Percentiles rank a stretch among this genome's conserved stretches.
These are phyloP conservation scores for Isabelozyma pseudorhagii DNA, from an alignment of 805 yeast genomes.

Conservation along the genomic window DNA sequence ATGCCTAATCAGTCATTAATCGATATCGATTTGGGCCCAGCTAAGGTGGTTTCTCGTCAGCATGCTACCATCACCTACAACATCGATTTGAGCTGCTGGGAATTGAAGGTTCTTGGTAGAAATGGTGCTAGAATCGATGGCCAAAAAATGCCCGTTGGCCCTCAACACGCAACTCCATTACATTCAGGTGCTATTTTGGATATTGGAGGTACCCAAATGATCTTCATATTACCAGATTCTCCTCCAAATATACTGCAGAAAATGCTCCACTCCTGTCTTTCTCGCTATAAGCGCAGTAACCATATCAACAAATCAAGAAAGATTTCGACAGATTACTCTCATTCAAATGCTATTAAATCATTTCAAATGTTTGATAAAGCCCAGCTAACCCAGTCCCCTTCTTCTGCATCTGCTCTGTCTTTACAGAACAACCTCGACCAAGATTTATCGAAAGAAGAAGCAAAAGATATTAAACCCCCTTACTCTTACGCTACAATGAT, in stretches of 20 bases:
- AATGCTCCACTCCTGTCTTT: constrained; percentile 37
- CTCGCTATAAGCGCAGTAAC: constrained; percentile 22
- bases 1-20: constrained; percentile 21
- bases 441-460: constrained; percentile 84
- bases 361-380: constrained; percentile 55
- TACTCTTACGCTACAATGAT: constrained; percentile 97
- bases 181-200: constrained; percentile 89
- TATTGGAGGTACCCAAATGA: constrained; percentile 97
- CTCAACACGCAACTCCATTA: constrained; percentile 51
- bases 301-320: constrained; percentile 16
- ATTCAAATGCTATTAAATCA: constrained; percentile 30
- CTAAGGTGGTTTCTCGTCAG: constrained; percentile 90
- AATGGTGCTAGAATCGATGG: constrained; percentile 93
- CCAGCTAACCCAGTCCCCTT: constrained; percentile 34
- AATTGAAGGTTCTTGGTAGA: constrained; percentile 76
- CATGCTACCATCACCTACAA: constrained; percentile 87
- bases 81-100: constrained; percentile 77
- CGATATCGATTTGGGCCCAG: constrained; percentile 93
- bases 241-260: constrained; percentile 62
- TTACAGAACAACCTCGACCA: constrained; percentile 46
- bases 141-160: constrained; percentile 48
- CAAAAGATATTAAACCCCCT: constrained; percentile 93
- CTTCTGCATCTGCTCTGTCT: constrained; percentile 37
- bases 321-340: constrained; percentile 12
- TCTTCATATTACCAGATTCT: constrained; percentile 94